Evolutionary conservation across 2,329 filamentous ascomycete species (phyloP).

Genomic region (Aspergillus ruber): DNA sequence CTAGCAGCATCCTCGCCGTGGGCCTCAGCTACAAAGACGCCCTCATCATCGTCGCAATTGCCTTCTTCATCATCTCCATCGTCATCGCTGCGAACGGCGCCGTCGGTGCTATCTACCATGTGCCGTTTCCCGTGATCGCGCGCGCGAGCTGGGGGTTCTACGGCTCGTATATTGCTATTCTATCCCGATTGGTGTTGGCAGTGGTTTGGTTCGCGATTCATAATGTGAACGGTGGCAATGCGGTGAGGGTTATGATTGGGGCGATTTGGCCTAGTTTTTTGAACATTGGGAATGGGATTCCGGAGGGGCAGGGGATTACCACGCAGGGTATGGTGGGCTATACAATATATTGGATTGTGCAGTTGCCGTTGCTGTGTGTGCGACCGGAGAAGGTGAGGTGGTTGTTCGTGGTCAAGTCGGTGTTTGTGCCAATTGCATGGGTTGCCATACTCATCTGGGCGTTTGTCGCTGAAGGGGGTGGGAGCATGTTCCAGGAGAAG

Average conservation of each 20-base stretch:
- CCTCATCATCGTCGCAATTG: conserved; percentile 44
- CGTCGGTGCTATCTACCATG: conserved; percentile 46
- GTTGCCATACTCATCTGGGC: conserved; percentile 60
- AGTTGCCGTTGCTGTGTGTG: conserved; percentile 41
- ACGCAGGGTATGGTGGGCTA: conserved; percentile 41
- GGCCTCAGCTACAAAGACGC: conserved; percentile 51
- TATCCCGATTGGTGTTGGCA: conserved; percentile 49
- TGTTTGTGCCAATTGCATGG: conserved; percentile 52
- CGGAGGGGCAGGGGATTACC: conserved; percentile 39
- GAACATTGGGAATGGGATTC: conserved; percentile 32
- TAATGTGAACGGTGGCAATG: conserved; percentile 56
- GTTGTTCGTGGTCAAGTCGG: conserved; percentile 32
- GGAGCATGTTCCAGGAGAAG: conserved; percentile 41
- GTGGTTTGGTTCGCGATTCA: conserved; percentile 62
- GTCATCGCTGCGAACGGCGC: conserved; percentile 59
- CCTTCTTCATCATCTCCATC: conserved; percentile 49
- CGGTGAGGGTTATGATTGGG: conserved; percentile 46
- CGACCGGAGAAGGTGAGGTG: conserved; percentile 35
- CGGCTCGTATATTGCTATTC: conserved; percentile 50
- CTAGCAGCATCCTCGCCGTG: conserved; percentile 43
- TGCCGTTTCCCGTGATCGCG: conserved; percentile 52
- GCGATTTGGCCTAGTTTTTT: conserved; percentile 46
- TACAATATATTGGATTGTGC: conserved; percentile 40
- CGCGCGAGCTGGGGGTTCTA: conserved; percentile 54
- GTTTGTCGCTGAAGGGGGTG: conserved; percentile 49